A percentile compares a stretch with the other conserved stretches of the same genome.
These are phyloP conservation scores for Hysterangium stoloniferum DNA, from an alignment of 768 basidiomycete species.

Conservation along the genomic window DNA sequence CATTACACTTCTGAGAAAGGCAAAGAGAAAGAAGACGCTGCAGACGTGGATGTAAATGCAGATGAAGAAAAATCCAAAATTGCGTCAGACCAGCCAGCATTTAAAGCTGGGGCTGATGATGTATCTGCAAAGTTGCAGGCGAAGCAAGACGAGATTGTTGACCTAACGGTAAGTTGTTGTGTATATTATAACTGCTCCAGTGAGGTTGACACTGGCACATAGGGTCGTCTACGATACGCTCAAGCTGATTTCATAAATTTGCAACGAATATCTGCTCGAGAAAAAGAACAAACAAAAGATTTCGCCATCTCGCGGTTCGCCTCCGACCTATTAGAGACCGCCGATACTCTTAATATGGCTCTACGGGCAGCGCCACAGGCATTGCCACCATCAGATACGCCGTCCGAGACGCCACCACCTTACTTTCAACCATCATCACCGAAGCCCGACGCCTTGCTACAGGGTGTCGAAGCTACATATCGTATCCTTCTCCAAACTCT, in stretches of 20 bases:
- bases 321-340: constrained; percentile 78
- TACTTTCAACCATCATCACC: constrained; percentile 25
- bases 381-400: constrained; percentile 25
- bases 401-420: constrained; percentile 17
- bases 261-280: constrained; percentile 83
- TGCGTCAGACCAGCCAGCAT: constrained; percentile 23
- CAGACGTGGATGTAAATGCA: constrained; percentile 13
- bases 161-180: constrained; percentile 59
- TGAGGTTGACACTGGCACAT: constrained; percentile 13
- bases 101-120: constrained; percentile 21
- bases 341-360: constrained; percentile 83
- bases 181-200: constrained; percentile 12
- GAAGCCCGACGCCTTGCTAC: constrained; percentile 43
- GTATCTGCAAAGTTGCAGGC: constrained; percentile 56
- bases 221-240: constrained; percentile 86
- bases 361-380: constrained; percentile 67
- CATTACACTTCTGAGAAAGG: constrained; percentile 53
- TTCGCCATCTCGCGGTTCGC: constrained; percentile 93
- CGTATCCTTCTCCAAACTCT: constrained; percentile 83
- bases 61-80: neutral
- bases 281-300: constrained; percentile 88
- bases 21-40: constrained; percentile 17
- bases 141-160: constrained; percentile 75
- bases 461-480: constrained; percentile 89
- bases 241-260: constrained; percentile 96